phyloP scores from a whole-genome alignment of 768 basidiomycete genomes.

The Collybia sordida region DNA sequence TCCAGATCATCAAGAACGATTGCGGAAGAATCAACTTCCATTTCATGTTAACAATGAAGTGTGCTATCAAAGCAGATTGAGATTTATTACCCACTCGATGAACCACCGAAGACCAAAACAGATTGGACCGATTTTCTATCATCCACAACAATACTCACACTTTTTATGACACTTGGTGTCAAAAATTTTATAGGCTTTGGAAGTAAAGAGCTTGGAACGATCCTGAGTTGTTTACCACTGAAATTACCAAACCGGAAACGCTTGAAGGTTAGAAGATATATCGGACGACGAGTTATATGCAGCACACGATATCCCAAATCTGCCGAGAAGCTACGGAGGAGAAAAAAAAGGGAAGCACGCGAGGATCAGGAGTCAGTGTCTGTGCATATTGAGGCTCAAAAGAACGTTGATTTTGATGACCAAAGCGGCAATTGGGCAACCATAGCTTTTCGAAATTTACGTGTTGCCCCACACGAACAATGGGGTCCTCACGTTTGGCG shows the following conservation, averaged over 20 bases:
- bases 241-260: background rate
- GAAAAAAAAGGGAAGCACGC: slow-evolving; percentile 14
- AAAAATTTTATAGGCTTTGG: slow-evolving; percentile 54
- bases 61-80: background rate
- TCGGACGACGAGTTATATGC: slow-evolving; percentile 1
- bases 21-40: slow-evolving; percentile 67
- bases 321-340: slow-evolving; percentile 40
- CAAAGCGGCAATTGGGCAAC: no score
- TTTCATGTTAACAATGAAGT: background rate
- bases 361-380: slow-evolving; percentile 1
- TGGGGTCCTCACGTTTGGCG: no score
- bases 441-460: no score
- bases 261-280: slow-evolving; percentile 3
- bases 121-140: slow-evolving; percentile 55
- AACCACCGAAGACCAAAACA: slow-evolving; percentile 63
- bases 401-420: no score
- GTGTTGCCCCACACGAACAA: no score
- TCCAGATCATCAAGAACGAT: slow-evolving; percentile 59
- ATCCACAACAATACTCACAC: slow-evolving; percentile 60
- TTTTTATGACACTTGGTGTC: slow-evolving; percentile 48
- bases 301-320: slow-evolving; percentile 52
- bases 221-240: slow-evolving; percentile 63
- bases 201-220: slow-evolving; percentile 47
- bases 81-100: slow-evolving; percentile 54
- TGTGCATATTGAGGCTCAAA: background rate